phyloP scores from a whole-genome alignment of 2,329 filamentous ascomycete species.

The Microdochium nivale region DNA sequence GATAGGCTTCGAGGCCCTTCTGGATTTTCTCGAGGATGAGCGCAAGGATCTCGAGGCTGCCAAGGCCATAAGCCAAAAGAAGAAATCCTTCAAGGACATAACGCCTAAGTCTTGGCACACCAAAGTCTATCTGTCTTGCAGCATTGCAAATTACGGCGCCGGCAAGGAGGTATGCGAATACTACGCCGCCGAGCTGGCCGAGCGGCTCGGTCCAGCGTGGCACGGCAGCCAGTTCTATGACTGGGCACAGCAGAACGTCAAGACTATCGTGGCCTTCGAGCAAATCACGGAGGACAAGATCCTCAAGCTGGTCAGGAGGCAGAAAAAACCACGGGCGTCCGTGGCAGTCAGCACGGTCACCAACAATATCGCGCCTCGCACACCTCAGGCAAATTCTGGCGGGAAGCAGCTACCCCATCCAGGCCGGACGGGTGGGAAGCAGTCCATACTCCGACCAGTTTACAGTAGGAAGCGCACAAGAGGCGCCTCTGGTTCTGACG shows the following conservation, averaged over 20 bases:
- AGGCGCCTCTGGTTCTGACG: constrained; percentile 14
- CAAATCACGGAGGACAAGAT: constrained; percentile 15
- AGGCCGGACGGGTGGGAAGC: constrained; percentile 32
- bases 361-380: constrained; percentile 4
- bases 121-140: constrained; percentile 29
- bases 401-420: constrained; percentile 16
- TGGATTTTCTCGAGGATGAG: constrained; percentile 14
- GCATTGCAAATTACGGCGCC: constrained; percentile 24
- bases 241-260: constrained; percentile 17
- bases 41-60: constrained; percentile 14
- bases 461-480: constrained; percentile 35
- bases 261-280: constrained; percentile 14
- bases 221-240: constrained; percentile 18
- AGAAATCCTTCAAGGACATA: constrained; percentile 19
- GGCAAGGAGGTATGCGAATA: constrained; percentile 33
- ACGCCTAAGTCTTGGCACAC: constrained; percentile 13
- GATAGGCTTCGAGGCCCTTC: constrained; percentile 3
- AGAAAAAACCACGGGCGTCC: constrained; percentile 10
- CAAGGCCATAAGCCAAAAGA: constrained; percentile 13
- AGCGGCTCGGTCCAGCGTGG: constrained; percentile 19
- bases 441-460: constrained; percentile 29
- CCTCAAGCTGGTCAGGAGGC: constrained; percentile 12
- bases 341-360: constrained; percentile 5
- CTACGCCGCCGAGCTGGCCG: constrained; percentile 29
- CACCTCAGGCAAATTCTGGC: constrained; percentile 5